phyloP scores from a whole-genome alignment of 2,329 filamentous ascomycete species.

The Myriosclerotinia curreyana region DNA sequence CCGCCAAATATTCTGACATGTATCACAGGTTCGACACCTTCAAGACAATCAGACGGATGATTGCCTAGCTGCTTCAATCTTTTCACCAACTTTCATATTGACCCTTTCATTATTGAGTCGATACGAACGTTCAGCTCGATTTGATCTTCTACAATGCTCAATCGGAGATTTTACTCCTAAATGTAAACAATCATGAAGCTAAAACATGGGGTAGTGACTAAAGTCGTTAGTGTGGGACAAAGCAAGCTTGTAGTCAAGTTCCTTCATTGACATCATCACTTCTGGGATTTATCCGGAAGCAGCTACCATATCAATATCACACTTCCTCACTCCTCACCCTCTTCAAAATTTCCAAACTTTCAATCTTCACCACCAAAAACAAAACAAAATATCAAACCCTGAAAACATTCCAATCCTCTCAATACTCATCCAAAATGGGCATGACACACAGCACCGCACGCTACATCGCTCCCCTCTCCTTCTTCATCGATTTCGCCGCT shows the following conservation, averaged over 20 bases:
- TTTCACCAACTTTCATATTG: no score
- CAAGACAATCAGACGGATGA: no score
- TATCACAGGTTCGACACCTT: no score
- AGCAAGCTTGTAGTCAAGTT: not conserved
- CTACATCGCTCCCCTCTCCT: constrained; percentile 53
- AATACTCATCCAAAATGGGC: constrained; percentile 44
- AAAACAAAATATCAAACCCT: not conserved
- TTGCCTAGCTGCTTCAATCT: no score
- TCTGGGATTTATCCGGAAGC: not conserved
- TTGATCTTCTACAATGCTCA: no score
- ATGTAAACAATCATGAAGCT: not conserved
- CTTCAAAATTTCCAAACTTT: no score
- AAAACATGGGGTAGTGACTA: constrained; percentile 6
- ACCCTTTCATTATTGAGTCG: not conserved
- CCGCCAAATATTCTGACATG: no score
- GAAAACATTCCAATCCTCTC: not conserved
- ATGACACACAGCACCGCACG: constrained; percentile 52
- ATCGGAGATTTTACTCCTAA: not conserved
- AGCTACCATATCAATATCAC: not conserved
- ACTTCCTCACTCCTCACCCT: no score
- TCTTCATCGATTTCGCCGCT: constrained; percentile 54
- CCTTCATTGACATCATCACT: constrained; percentile 12
- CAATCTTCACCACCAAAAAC: not conserved
- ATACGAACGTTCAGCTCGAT: no score
- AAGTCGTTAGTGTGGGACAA: not conserved